Evolutionary conservation across 2,329 filamentous ascomycete genomes (phyloP), one percentile per base, ranked within the genome.

Genomic region (Aureobasidium sp.): DNA sequence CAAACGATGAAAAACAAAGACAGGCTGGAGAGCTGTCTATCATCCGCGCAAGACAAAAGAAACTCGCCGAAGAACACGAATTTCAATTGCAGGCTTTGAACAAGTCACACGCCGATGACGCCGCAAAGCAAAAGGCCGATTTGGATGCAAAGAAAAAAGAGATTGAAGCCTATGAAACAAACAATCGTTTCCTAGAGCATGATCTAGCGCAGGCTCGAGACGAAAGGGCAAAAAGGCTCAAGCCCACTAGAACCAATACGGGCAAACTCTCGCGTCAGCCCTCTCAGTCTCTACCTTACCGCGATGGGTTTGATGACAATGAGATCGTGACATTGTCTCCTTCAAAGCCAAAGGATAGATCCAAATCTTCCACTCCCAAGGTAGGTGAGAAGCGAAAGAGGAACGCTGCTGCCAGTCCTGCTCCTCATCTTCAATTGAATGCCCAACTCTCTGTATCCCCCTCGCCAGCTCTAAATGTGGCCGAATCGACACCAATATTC

Each of bases 221-320:
- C 41, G 77, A 80, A 65, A 76, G 79, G 50, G 71, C 77, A 72
- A 83, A 83, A 78, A 68, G 81, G 79, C 56, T 69, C 67, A 66
- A 66, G 62, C 27, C 55, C 64, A 56, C 55, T 12, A 48, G 24
- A 61, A 29, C 17, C 71, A 70, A 24, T 69, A 67, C 3, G 68
- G 41, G 43, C 13, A 55, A 73, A 43, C 75, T 76, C 0, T 70
- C 75, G 0, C 80, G 78, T 0, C 90, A 88, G 0, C 86, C 87
- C 2, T 80, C 79, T 32, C 85, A 82, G 71, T 74, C 77, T 1
- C 83, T 83, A 74, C 79, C 81, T 1, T 77, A 88, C 55, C 82
- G 87, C 1, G 90, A 94, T 73, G 90, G 90, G 0, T 94, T 94
- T 68, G 88, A 92, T 64, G 85, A 90, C 64, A 79, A 82, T 61